Conservation (phyloP, 2,329 filamentous ascomycete species). For the Fusarium annulatum region DNA sequence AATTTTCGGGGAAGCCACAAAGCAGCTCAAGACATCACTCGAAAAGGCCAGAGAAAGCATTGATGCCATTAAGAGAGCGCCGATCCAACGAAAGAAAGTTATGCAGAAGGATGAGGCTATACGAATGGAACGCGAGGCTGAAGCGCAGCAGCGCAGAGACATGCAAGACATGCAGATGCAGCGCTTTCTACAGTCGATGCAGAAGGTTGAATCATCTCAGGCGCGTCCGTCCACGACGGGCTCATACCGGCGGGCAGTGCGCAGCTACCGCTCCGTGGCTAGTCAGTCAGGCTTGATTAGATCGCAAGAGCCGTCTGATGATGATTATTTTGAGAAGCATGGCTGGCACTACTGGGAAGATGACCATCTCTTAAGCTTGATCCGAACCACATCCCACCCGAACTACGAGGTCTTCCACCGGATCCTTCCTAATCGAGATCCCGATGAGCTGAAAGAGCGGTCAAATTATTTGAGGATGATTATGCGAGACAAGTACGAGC, state of each 20-base stretch:
- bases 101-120: constrained; percentile 17
- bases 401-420: constrained; percentile 17
- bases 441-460: constrained; percentile 34
- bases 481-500: constrained; percentile 36
- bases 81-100: constrained; percentile 1
- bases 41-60: constrained; percentile 18
- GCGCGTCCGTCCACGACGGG: background rate
- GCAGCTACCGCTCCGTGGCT: constrained; percentile 6
- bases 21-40: constrained; percentile 1
- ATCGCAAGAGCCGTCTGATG: background rate
- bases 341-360: constrained; percentile 46
- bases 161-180: constrained; percentile 24
- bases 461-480: constrained; percentile 34
- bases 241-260: background rate
- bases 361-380: constrained; percentile 38
- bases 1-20: background rate
- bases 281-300: background rate
- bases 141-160: background rate
- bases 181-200: constrained; percentile 35
- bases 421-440: constrained; percentile 30
- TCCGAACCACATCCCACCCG: constrained; percentile 34
- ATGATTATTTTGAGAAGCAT: constrained; percentile 36
- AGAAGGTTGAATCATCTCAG: constrained; percentile 6
- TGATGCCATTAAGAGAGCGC: background rate
- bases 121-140: constrained; percentile 7